These are phyloP conservation scores for Diplodia sapinea DNA, from an alignment of 2,329 filamentous ascomycete species.

Conservation along the genomic window DNA sequence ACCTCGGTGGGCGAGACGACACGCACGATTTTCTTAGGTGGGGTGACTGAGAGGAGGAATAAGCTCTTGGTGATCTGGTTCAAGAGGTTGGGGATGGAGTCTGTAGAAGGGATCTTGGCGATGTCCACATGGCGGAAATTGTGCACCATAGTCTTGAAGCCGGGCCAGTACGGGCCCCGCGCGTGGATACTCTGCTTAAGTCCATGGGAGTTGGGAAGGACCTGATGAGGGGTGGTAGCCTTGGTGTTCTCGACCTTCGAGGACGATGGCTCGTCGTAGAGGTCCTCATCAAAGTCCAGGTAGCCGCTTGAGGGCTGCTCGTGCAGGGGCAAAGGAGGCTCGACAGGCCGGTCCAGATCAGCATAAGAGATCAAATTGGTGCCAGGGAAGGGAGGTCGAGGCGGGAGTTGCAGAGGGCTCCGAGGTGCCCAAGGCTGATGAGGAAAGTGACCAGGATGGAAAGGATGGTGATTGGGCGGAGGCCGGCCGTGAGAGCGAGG, in stretches of 20 bases:
- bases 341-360: constrained; percentile 1
- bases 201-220: not conserved
- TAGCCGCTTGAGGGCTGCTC: not conserved
- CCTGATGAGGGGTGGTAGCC: not conserved
- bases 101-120: not conserved
- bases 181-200: constrained; percentile 4
- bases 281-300: constrained; percentile 1
- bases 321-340: not conserved
- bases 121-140: constrained; percentile 14
- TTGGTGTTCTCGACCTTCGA: not conserved
- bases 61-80: not conserved
- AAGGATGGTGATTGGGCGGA: not conserved
- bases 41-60: constrained; percentile 9
- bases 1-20: constrained; percentile 1
- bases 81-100: not conserved
- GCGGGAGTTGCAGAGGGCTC: not conserved
- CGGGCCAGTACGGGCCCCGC: constrained; percentile 3
- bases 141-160: not conserved
- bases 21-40: not conserved
- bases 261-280: constrained; percentile 11
- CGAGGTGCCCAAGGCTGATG: not conserved
- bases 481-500: not conserved
- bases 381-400: not conserved
- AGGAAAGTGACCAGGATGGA: not conserved
- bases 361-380: not conserved